phyloP scores from a whole-genome alignment of 257 asterid species.

The Jacaranda mimosifolia region DNA sequence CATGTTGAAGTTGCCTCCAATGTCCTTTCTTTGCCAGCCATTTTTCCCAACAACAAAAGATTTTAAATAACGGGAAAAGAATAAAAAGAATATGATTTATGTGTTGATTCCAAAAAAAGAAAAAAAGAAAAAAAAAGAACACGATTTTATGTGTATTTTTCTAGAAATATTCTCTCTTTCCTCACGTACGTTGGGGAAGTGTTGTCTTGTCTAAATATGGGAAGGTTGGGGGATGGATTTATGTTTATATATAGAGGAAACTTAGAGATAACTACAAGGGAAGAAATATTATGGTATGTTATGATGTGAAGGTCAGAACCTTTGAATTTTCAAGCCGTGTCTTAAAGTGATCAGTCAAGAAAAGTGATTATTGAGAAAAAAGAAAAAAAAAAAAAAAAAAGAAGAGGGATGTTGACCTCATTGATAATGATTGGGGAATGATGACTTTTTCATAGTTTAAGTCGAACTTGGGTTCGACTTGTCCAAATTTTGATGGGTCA shows the following conservation, averaged over 20 bases:
- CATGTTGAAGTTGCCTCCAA: conserved; percentile 84
- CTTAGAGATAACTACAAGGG: too few species aligned
- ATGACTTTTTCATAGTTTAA: conserved; percentile 7
- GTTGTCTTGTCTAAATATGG: not conserved
- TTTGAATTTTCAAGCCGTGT: conserved; percentile 13
- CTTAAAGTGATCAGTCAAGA: not conserved
- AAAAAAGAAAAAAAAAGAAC: not conserved
- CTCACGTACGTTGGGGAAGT: not conserved
- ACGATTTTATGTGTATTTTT: not conserved
- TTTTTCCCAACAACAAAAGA: conserved; percentile 6
- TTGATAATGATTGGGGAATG: conserved; percentile 25
- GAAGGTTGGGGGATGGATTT: not conserved
- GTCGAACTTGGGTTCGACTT: conserved; percentile 15
- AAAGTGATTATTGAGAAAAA: not conserved
- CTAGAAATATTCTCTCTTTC: not conserved
- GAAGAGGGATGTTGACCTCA: too few species aligned
- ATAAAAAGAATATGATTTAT: not conserved
- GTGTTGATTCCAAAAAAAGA: too few species aligned
- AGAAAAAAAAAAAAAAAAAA: too few species aligned
- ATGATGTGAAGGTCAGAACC: not conserved
- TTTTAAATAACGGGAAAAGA: not conserved
- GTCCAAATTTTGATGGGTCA: not conserved
- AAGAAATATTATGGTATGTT: too few species aligned
- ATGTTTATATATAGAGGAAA: conserved; percentile 1
- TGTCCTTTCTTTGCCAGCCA: conserved; percentile 67